These are phyloP conservation scores for carrot (Daucus carota) DNA, from an alignment of 129 eudicot species.

Conservation along the genomic window DH1_v3.0 NC_030385.2:591501-592000, in stretches of 20 bases:
- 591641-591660: constrained; percentile 82
- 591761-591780: constrained; percentile 21
- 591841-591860: constrained; percentile 36
- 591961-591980: constrained; percentile 58
- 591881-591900: constrained; percentile 46
- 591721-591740: constrained; percentile 49
- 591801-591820: constrained; percentile 60
- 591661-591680: constrained; percentile 82
- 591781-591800: constrained; percentile 40
- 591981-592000: constrained; percentile 78
- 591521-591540: constrained; percentile 57
- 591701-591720: constrained; percentile 18
- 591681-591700: constrained; percentile 48
- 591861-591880: constrained; percentile 78
- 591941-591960: constrained; percentile 68
- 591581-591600: constrained; percentile 52
- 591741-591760: constrained; percentile 46
- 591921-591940: constrained; percentile 54
- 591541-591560: constrained; percentile 47
- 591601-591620: constrained; percentile 60
- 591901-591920: constrained; percentile 68
- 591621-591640: constrained; percentile 61
- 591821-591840: constrained; percentile 55
- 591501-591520: constrained; percentile 54
- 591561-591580: constrained; percentile 29